Conservation (phyloP, 148 eudicot species). For the Rhododendron vialii region DNA sequence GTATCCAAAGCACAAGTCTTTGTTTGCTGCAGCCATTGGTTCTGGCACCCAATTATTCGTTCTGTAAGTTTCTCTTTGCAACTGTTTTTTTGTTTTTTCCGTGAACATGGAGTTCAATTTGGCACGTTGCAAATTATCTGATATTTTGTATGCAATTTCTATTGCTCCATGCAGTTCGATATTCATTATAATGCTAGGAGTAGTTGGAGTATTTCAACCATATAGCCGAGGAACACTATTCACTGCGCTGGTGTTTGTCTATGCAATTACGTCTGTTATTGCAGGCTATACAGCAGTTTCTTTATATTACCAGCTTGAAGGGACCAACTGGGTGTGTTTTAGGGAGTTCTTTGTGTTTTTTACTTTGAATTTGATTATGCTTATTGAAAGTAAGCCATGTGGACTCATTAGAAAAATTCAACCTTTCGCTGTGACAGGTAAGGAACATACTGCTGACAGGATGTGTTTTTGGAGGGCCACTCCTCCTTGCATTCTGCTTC, state of each 20-base stretch:
- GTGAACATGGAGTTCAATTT: neutral
- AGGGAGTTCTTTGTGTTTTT: neutral
- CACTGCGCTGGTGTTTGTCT: slow-evolving; percentile 14
- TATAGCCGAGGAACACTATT: slow-evolving; percentile 19
- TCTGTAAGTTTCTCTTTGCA: slow-evolving; percentile 8
- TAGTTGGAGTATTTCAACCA: slow-evolving; percentile 21
- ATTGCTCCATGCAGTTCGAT: slow-evolving; percentile 7
- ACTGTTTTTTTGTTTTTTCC: neutral
- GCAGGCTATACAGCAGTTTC: slow-evolving; percentile 23
- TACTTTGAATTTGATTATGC: neutral
- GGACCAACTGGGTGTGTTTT: slow-evolving; percentile 27
- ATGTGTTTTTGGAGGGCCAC: slow-evolving; percentile 30
- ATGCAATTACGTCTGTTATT: slow-evolving; percentile 17
- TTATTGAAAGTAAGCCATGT: neutral
- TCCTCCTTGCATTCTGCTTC: slow-evolving; percentile 29
- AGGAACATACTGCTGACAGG: slow-evolving; percentile 28
- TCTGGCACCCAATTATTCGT: slow-evolving; percentile 19
- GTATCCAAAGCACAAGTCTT: neutral
- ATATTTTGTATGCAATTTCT: neutral
- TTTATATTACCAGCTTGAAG: slow-evolving; percentile 20
- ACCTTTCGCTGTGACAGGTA: slow-evolving; percentile 14
- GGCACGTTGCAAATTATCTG: neutral
- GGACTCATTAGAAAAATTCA: neutral
- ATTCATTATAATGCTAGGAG: slow-evolving; percentile 10
- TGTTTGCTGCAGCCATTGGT: slow-evolving; percentile 17